A percentile compares a stretch with the other conserved stretches of the same genome.
phyloP scores from a whole-genome alignment of 768 basidiomycete genomes.

The Trichaptum fuscoviolaceum region DNA sequence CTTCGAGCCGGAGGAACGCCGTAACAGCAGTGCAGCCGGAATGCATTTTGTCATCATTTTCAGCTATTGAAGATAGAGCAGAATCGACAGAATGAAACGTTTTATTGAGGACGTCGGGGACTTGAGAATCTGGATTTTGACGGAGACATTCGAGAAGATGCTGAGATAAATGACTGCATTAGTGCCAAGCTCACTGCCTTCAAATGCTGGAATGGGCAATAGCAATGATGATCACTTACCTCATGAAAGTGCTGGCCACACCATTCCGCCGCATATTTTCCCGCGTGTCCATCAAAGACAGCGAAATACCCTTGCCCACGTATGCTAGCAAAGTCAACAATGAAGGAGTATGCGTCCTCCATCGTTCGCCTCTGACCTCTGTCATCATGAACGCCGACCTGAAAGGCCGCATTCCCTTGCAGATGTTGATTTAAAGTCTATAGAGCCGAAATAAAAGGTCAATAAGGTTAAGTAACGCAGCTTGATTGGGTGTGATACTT shows the following conservation, averaged over 20 bases:
- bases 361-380: slow-evolving; percentile 87
- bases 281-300: slow-evolving; percentile 97
- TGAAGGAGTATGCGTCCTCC: slow-evolving; percentile 98
- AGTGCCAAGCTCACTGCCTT: too few species aligned
- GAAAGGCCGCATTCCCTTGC: slow-evolving; percentile 56
- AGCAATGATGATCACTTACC: slow-evolving; percentile 42
- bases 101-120: slow-evolving; percentile 88
- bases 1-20: slow-evolving; percentile 91
- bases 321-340: slow-evolving; percentile 90
- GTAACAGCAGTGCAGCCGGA: slow-evolving; percentile 97
- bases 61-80: slow-evolving; percentile 76
- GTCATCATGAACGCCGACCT: slow-evolving; percentile 78
- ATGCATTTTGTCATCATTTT: slow-evolving; percentile 87
- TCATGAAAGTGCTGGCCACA: slow-evolving; percentile 95
- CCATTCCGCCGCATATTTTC: slow-evolving; percentile 99
- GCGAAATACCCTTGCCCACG: slow-evolving; percentile 98
- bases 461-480: too few species aligned
- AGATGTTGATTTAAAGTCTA: slow-evolving; percentile 78
- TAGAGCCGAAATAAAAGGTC: too few species aligned
- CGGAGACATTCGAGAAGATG: slow-evolving; percentile 68
- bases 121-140: slow-evolving; percentile 45
- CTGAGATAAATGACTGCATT: slow-evolving; percentile 23
- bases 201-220: too few species aligned
- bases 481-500: too few species aligned
- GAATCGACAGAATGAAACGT: slow-evolving; percentile 93